These are phyloP conservation scores for Coemansia sp. DNA, from an alignment of 192 early-diverging fungal species.

Conservation along the genomic window DNA sequence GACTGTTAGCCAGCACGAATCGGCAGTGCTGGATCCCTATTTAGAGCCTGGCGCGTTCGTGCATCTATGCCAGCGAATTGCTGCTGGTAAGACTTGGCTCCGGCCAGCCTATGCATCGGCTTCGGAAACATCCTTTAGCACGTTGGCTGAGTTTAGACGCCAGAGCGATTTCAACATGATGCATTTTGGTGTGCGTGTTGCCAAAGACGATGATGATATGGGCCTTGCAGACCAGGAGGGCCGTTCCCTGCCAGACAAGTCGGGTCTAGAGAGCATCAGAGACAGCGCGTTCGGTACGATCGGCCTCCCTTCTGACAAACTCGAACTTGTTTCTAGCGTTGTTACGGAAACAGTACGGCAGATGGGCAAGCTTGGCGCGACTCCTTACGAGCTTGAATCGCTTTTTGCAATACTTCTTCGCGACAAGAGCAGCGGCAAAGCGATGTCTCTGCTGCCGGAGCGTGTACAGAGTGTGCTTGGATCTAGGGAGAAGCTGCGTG, in stretches of 20 bases:
- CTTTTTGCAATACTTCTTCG: slow-evolving; percentile 9
- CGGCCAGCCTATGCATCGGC: slow-evolving; percentile 18
- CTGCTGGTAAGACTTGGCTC: slow-evolving; percentile 28
- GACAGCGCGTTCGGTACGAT: not conserved
- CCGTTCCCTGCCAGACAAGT: not conserved
- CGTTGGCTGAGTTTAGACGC: slow-evolving; percentile 22
- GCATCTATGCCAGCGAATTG: slow-evolving; percentile 18
- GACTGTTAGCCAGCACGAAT: not conserved
- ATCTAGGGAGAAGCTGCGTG: not conserved
- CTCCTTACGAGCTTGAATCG: slow-evolving; percentile 21
- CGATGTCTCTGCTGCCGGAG: not conserved
- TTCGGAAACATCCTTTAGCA: not conserved
- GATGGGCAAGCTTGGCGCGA: slow-evolving; percentile 33
- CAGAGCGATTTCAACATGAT: not conserved
- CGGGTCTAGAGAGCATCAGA: not conserved
- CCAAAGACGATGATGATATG: not conserved
- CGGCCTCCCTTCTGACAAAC: slow-evolving; percentile 5
- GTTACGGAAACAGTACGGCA: slow-evolving; percentile 7
- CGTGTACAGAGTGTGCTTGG: not conserved
- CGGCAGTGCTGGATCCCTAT: not conserved
- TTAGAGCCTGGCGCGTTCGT: slow-evolving; percentile 15
- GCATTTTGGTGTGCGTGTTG: slow-evolving; percentile 6
- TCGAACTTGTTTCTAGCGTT: slow-evolving; percentile 15
- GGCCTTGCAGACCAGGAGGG: not conserved
- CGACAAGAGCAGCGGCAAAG: not conserved